Evolutionary conservation across 2,329 filamentous ascomycete species (phyloP), one percentile per base, ranked within the genome.

Genomic region (Fusarium oxysporum): DNA sequence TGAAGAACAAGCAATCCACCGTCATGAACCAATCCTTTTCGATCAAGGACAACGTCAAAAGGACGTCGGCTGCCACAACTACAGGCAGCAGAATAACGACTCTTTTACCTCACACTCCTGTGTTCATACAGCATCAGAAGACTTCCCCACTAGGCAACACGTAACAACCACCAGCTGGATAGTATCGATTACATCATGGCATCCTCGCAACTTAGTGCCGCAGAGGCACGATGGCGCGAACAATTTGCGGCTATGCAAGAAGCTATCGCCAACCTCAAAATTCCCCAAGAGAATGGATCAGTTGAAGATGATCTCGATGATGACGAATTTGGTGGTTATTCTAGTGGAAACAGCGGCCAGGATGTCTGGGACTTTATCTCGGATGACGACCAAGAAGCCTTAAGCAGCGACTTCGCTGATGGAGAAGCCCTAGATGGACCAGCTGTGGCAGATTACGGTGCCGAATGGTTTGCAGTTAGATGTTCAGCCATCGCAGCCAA

Each of bases 291-390:
- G 17, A 71, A 78, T 33, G 58, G 82, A 41, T 81, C 84, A 35
- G 81, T 84, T 48, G 78, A 83, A 43, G 83, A 84, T 23, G 84
- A 87, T 17, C 87, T 91, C 60, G 82, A 91, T 47, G 91, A 93
- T 70, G 90, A 94, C 13, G 91, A 93, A 38, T 85, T 88, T 35
- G 85, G 86, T 33, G 84, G 83, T 17, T 86, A 86, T 71, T 86
- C 85, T 3, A 88, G 87, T 5, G 89, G 89, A 9, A 90, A 88
- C 47, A 90, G 88, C 23, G 89, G 90, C 9, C 93, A 96, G 65
- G 95, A 98, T 82, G 91, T 98, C 14, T 98, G 96, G 96, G 95
- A 98, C 80, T 91, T 97, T 65, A 94, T 97, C 78, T 94, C 92
- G 66, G 92, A 95, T 56, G 88, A 88, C 54, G 91, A 92, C 30